Evolutionary conservation across 225 moss, liverwort and hornwort genomes (phyloP).

Genomic region (Pleurozium schreberi): DNA sequence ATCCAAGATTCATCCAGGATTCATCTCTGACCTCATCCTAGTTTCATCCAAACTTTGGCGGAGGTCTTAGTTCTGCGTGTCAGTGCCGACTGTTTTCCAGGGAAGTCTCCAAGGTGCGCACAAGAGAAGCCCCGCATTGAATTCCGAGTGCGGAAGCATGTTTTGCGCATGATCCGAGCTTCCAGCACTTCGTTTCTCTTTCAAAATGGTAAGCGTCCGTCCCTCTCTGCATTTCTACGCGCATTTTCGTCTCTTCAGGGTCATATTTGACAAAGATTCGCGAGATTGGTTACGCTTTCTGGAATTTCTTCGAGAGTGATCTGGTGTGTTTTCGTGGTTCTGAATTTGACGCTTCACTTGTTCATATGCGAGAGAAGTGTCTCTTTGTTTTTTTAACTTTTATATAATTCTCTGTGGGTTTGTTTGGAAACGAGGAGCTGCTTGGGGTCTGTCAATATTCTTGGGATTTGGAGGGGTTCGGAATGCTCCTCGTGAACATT

Average conservation of each 20-base stretch:
- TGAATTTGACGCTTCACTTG: neutral
- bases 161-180: neutral
- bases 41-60: neutral
- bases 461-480: neutral
- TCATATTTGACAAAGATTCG: neutral
- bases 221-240: neutral
- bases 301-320: neutral
- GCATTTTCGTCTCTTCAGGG: neutral
- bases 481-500: neutral
- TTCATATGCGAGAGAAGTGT: neutral
- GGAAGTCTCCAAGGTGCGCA: neutral
- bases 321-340: neutral
- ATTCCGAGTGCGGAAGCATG: neutral
- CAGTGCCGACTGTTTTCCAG: neutral
- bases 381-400: neutral
- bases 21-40: neutral
- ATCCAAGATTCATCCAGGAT: too few species aligned
- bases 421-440: neutral
- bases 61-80: neutral
- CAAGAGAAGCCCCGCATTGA: neutral
- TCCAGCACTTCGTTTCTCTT: neutral
- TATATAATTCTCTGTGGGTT: neutral
- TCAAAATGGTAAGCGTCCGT: conserved; percentile 7
- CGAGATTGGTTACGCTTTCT: neutral
- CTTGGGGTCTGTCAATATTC: neutral